Base-by-base conservation (phyloP, 768 basidiomycete species). In the Harrya chromipes region DNA sequence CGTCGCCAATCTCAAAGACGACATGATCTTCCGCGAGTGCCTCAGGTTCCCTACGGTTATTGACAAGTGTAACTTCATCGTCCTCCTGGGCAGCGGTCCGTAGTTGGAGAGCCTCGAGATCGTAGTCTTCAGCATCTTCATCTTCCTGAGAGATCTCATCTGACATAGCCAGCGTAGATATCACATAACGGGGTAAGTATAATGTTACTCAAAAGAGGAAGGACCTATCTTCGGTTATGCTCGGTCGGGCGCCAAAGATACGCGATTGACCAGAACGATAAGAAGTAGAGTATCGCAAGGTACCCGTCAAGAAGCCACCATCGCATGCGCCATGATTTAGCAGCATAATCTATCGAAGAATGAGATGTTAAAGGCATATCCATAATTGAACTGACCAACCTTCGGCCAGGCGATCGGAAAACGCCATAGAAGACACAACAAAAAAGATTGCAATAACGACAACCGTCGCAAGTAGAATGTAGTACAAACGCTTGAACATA, bases 251-350 rank as follows among this genome's bases (percentile, higher is more conserved):
- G 81, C 95, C 97, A 99, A 24, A 98, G 74, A 70, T 83, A 97
- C 2, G 90, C 83, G 54, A 97, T 92, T 10, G 80, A 73, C 52
- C 74, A 71, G 67, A 98, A 98, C 29, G 85, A 83, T 24, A 77
- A 71, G 40, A 97, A 79, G 66, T 95, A 98, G 21, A 98, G 82
- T 40, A 94, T 76, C 2, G 90, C 84, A 39, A 98, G 78, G 77
- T 92, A 98, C 16, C 94, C 97, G 61, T 99, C 97, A 36, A 99
- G 77, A 6, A 99, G 74, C 87, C 93, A 93, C 97, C 97, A 99
- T 41, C 94, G 85, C 47, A 81, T 76, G 51, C 77, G 80, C 94
- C 94, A 97, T 16, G 90, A 85, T 53, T 85, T 87, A 6, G 93
- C 88, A 14, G 92, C 89, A 64, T 94, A 97, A 65, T 95, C 93